phyloP scores from a whole-genome alignment of 2,329 filamentous ascomycete genomes.

The Aspergillus brunneoviolaceus region DNA sequence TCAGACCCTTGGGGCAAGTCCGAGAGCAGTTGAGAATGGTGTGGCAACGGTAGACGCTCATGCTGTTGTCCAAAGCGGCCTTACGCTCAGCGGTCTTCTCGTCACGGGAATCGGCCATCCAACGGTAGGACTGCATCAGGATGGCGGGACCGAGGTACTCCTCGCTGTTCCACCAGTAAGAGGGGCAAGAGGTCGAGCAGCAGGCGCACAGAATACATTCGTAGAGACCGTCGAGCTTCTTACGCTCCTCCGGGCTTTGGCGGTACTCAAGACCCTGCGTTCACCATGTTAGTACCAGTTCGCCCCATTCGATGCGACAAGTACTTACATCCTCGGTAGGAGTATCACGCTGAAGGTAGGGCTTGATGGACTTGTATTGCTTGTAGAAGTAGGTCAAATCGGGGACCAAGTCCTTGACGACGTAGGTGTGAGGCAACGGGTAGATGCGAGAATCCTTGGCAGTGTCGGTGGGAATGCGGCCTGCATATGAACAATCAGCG shows the following conservation, averaged over 20 bases:
- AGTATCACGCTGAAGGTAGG: constrained; percentile 90
- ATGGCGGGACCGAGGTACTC: constrained; percentile 98
- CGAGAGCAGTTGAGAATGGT: constrained; percentile 98
- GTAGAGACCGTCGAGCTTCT: constrained; percentile 96
- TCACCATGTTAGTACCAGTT: constrained; percentile 6
- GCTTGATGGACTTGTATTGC: constrained; percentile 99
- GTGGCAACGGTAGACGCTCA: constrained; percentile 98
- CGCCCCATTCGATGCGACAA: neutral
- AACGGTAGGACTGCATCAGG: constrained; percentile 95
- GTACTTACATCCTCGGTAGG: constrained; percentile 74
- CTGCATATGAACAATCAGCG: constrained; percentile 48
- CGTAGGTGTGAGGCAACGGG: constrained; percentile 95
- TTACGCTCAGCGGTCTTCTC: constrained; percentile 85
- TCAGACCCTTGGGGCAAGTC: constrained; percentile 97
- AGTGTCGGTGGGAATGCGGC: constrained; percentile 87
- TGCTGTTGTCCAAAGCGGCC: constrained; percentile 92
- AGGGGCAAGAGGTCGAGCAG: constrained; percentile 99
- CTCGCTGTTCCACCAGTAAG: constrained; percentile 99
- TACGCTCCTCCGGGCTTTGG: constrained; percentile 86
- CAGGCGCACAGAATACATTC: constrained; percentile 99
- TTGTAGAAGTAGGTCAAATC: constrained; percentile 99
- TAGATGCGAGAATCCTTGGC: constrained; percentile 87
- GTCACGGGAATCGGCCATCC: constrained; percentile 93
- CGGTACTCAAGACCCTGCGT: constrained; percentile 82
- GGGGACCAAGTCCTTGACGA: constrained; percentile 97